Evolutionary conservation across 805 yeast genomes (phyloP).

Genomic region (Ogataea philodendri): DNA sequence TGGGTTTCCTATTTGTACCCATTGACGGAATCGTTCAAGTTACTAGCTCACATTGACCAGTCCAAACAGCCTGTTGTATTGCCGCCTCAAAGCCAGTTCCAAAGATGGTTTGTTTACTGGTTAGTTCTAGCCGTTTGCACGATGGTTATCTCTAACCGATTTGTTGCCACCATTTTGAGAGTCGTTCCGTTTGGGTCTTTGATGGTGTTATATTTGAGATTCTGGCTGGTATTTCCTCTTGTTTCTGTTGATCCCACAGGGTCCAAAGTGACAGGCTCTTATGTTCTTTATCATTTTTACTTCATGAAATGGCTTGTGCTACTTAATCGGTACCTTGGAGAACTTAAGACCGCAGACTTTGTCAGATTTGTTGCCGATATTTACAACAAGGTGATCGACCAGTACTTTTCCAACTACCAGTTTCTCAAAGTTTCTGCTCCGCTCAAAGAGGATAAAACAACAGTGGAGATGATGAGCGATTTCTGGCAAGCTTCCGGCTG

Average conservation of each 20-base stretch:
- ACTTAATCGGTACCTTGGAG: constrained; percentile 16
- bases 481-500: constrained; percentile 11
- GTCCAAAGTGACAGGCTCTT: constrained; percentile 49
- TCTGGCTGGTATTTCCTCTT: constrained; percentile 61
- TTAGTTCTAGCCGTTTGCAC: constrained; percentile 46
- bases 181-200: constrained; percentile 57
- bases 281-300: constrained; percentile 43
- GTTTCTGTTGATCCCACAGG: constrained; percentile 22
- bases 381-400: constrained; percentile 20
- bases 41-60: constrained; percentile 15
- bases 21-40: constrained; percentile 34
- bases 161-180: constrained; percentile 40
- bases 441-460: constrained; percentile 5
- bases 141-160: constrained; percentile 15
- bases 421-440: constrained; percentile 13
- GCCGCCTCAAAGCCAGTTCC: constrained; percentile 11
- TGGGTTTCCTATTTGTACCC: constrained; percentile 42
- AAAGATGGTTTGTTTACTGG: constrained; percentile 61
- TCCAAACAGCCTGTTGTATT: constrained; percentile 7
- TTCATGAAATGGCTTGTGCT: constrained; percentile 55
- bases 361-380: constrained; percentile 3
- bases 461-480: constrained; percentile 12
- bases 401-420: constrained; percentile 9
- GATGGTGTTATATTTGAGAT: constrained; percentile 43
- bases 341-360: constrained; percentile 17